A percentile compares a stretch with the other conserved stretches of the same genome.
phyloP scores from a whole-genome alignment of 805 yeast genomes.

The Lipomyces spencermartinsiae region DNA sequence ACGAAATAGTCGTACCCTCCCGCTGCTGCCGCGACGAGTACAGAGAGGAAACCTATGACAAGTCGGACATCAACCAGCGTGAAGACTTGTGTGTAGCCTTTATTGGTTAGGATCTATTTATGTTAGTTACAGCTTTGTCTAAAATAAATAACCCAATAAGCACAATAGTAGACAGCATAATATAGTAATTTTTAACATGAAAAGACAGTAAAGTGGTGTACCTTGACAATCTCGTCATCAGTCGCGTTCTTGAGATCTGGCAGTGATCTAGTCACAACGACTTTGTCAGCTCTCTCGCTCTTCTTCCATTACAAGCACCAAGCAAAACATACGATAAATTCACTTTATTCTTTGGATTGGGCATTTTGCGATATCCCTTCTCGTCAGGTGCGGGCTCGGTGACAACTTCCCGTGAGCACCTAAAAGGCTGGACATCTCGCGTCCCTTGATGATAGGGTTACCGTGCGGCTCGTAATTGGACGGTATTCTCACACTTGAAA shows the following conservation, averaged over 20 bases:
- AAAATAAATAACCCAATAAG: neutral
- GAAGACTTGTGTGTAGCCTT: conserved; percentile 43
- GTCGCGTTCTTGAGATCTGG: conserved; percentile 44
- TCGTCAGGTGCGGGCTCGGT: neutral
- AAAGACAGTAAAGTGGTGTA: neutral
- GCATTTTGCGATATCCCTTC: neutral
- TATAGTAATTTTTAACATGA: conserved; percentile 9
- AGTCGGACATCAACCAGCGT: conserved; percentile 42
- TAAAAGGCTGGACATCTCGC: too few relatives aligned
- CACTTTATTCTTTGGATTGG: conserved; percentile 18
- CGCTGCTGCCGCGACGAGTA: conserved; percentile 44
- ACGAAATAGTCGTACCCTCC: conserved; percentile 42
- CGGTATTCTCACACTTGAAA: too few relatives aligned
- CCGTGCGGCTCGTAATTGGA: too few relatives aligned
- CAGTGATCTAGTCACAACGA: conserved; percentile 39
- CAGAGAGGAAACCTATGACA: conserved; percentile 43
- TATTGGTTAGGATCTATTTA: conserved; percentile 35
- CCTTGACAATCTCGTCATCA: conserved; percentile 44
- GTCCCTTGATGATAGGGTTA: too few relatives aligned
- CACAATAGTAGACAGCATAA: neutral
- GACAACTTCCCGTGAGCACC: neutral
- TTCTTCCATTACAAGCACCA: conserved; percentile 1
- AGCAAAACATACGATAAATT: conserved; percentile 28
- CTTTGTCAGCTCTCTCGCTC: neutral
- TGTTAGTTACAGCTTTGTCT: neutral